Base-by-base conservation (phyloP, 2,329 filamentous ascomycete genomes). In the Triangularia verruculosa region DNA sequence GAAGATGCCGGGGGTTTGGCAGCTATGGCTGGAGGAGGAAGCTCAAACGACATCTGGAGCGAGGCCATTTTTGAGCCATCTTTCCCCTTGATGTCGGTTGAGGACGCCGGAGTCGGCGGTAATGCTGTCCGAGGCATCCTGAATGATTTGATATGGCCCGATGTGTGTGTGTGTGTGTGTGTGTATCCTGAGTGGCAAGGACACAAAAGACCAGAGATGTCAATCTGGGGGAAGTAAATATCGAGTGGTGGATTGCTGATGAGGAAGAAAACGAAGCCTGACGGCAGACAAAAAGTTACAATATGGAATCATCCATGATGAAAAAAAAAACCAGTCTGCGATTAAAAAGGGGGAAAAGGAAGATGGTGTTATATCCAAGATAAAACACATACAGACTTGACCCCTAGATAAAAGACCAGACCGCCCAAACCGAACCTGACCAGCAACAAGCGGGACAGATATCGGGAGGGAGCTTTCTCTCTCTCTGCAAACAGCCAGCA, bases 71-170 rank as follows among this genome's bases (percentile, higher is more conserved):
- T 80, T n/a, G 81, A 80, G 65, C 86, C 86, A 76, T 89, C 88
- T 76, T 91, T 87, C 68, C 86, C 88, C 62, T 86, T 85, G 74
- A 95, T 91, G 73, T 95, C 92, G 58, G 89, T 89, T 32, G 91
- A 94, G 11, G 91, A 90, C 59, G 86, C 88, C 47, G 92, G 92
- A 57, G 92, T 96, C 52, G 89, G 91, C 53, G 89, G 91, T 61
- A 88, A 81, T 61, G 79, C 81, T 53, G 84, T 81, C 64, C 83
- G 86, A 74, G 89, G 86, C 90, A 93, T 93, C 67, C 74, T 68
- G 34, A 8, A n/a, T 43, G n/a, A 43, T 15, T 15, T 43, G 34
- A 43, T 8, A 3, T n/a, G 12, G 15, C 12, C 15, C 2, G 34
- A n/a, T 15, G 13, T 15, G 34, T n/a, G 11, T 34, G 32, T n/a